A percentile compares a stretch with the other conserved stretches of the same genome.
phyloP scores from a whole-genome alignment of 1,284 basidiomycete genomes.

The Rhodotorula mucilaginosa region DNA sequence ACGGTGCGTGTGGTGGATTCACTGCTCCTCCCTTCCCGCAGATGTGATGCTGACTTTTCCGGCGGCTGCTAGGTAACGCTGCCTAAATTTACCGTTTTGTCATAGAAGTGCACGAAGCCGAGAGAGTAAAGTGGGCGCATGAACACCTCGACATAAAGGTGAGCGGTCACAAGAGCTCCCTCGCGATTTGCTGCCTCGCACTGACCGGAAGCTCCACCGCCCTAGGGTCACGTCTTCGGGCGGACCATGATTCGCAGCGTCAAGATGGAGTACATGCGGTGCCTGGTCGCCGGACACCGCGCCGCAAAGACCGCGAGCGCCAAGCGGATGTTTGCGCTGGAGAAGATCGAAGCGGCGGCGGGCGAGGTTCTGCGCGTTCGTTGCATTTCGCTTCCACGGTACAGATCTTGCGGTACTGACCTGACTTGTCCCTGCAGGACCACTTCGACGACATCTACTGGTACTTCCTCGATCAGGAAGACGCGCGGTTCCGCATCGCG shows the following conservation, averaged over 20 bases:
- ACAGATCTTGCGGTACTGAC: no score
- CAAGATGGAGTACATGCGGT: background rate
- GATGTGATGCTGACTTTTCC: background rate
- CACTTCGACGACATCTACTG: background rate
- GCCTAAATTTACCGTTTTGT: background rate
- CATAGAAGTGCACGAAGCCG: background rate
- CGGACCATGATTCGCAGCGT: background rate
- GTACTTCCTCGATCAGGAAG: background rate
- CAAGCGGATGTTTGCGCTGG: slow-evolving; percentile 1
- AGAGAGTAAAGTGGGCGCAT: background rate
- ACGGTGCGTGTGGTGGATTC: background rate
- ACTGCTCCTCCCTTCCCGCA: background rate
- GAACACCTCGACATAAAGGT: background rate
- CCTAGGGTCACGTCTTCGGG: background rate
- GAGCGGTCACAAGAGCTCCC: background rate
- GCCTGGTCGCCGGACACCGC: background rate
- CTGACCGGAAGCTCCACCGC: no score
- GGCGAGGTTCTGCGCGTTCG: background rate
- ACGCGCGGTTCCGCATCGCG: background rate
- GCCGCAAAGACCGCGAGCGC: background rate
- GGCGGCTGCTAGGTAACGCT: background rate
- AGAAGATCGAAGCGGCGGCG: slow-evolving; percentile 5
- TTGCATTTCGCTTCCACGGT: no score
- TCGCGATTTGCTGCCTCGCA: no score
- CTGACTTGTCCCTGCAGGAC: background rate